phyloP scores from a whole-genome alignment of 495 filamentous ascomycete species.

The Penicillium cinerascens region DNA sequence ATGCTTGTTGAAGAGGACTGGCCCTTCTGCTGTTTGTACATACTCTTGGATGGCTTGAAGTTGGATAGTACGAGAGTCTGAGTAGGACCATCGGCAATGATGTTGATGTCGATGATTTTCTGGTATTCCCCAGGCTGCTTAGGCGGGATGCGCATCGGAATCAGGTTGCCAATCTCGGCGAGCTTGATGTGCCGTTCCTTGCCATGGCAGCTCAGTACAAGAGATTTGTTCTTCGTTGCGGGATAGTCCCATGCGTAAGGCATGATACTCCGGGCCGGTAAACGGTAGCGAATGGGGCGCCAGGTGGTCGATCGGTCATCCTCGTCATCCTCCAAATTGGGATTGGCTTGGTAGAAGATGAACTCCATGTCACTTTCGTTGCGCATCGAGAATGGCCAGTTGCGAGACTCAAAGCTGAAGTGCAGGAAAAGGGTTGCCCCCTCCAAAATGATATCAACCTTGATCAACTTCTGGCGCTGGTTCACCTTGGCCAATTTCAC shows the following conservation, averaged over 20 bases:
- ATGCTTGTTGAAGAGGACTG: slow-evolving; percentile 57
- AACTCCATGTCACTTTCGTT: slow-evolving; percentile 97
- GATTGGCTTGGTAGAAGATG: slow-evolving; percentile 85
- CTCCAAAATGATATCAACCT: slow-evolving; percentile 87
- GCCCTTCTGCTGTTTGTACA: slow-evolving; percentile 78
- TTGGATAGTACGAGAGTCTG: slow-evolving; percentile 94
- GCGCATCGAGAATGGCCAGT: slow-evolving; percentile 97
- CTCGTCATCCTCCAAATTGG: slow-evolving; percentile 73
- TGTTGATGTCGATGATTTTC: slow-evolving; percentile 93
- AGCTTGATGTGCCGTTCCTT: slow-evolving; percentile 89
- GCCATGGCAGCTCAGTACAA: slow-evolving; percentile 72
- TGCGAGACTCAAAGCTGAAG: slow-evolving; percentile 80
- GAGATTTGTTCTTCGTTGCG: slow-evolving; percentile 90
- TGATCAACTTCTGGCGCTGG: slow-evolving; percentile 82
- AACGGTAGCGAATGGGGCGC: slow-evolving; percentile 86
- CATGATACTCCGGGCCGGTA: slow-evolving; percentile 95
- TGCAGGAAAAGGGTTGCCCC: slow-evolving; percentile 90
- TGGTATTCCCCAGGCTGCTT: slow-evolving; percentile 52
- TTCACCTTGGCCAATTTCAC: slow-evolving; percentile 89
- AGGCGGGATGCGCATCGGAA: slow-evolving; percentile 79
- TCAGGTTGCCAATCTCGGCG: slow-evolving; percentile 90
- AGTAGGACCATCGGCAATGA: slow-evolving; percentile 89
- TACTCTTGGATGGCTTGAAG: slow-evolving; percentile 87
- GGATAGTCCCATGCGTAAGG: slow-evolving; percentile 99
- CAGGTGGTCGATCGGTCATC: slow-evolving; percentile 76